phyloP scores from a whole-genome alignment of 2,329 filamentous ascomycete genomes.

The Neonectria ditissima region DNA sequence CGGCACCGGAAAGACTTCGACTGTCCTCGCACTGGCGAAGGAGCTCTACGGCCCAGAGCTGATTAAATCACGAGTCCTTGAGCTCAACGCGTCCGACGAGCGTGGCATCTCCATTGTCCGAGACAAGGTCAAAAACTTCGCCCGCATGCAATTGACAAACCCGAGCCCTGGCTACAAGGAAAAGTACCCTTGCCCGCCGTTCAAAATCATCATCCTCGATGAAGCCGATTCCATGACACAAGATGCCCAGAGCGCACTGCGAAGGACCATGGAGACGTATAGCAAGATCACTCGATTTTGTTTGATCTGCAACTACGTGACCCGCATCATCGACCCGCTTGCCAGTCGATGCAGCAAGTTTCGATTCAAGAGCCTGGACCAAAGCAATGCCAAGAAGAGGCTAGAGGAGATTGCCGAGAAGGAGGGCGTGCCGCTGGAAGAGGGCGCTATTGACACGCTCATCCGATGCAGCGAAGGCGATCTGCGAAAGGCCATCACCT shows the following conservation, averaged over 20 bases:
- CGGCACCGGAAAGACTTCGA: constrained; percentile 97
- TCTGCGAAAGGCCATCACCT: constrained; percentile 95
- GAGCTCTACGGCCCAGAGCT: constrained; percentile 97
- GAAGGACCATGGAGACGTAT: constrained; percentile 98
- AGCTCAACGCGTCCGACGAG: constrained; percentile 99
- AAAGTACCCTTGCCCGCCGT: constrained; percentile 92
- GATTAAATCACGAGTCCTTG: constrained; percentile 93
- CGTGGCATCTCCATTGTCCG: constrained; percentile 97
- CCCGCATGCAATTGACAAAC: constrained; percentile 91
- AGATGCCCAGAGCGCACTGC: constrained; percentile 91
- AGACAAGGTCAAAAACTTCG: constrained; percentile 98
- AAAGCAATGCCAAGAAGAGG: constrained; percentile 82
- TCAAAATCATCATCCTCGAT: constrained; percentile 98
- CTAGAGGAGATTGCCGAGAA: constrained; percentile 84
- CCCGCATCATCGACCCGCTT: constrained; percentile 95
- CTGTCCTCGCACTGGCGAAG: constrained; percentile 95
- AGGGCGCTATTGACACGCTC: constrained; percentile 84
- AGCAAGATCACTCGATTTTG: constrained; percentile 97
- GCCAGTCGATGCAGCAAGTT: constrained; percentile 97
- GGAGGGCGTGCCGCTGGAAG: constrained; percentile 81
- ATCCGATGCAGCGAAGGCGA: constrained; percentile 94
- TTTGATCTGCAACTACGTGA: constrained; percentile 98
- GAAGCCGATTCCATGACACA: constrained; percentile 99
- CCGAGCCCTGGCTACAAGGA: constrained; percentile 75
- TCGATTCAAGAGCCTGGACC: constrained; percentile 94